These are phyloP conservation scores for Fistulinella prunicolor DNA, from an alignment of 768 basidiomycete species.

Conservation along the genomic window DNA sequence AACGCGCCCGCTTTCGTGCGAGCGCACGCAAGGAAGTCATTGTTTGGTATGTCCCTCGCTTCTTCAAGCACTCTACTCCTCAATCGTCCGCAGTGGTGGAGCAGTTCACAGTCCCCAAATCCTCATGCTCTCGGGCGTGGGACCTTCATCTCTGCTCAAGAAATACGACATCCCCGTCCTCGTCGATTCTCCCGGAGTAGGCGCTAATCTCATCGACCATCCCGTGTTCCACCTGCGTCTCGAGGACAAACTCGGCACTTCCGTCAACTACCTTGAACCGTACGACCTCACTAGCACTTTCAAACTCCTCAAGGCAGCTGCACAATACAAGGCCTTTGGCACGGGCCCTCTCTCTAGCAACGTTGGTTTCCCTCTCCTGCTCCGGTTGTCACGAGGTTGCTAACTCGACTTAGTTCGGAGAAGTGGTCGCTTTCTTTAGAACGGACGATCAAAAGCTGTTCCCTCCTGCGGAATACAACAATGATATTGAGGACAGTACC, in stretches of 20 bases:
- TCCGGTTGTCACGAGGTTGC: not conserved
- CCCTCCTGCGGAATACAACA: slow-evolving; percentile 27
- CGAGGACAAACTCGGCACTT: slow-evolving; percentile 47
- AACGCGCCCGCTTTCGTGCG: slow-evolving; percentile 46
- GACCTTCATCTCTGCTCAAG: slow-evolving; percentile 57
- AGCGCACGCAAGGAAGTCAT: slow-evolving; percentile 58
- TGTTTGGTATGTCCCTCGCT: slow-evolving; percentile 44
- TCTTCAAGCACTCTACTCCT: not conserved
- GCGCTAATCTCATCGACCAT: slow-evolving; percentile 72
- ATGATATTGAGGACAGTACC: slow-evolving; percentile 28
- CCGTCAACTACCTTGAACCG: slow-evolving; percentile 39
- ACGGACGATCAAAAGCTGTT: slow-evolving; percentile 32
- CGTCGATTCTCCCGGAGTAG: slow-evolving; percentile 70
- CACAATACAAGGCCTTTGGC: slow-evolving; percentile 43
- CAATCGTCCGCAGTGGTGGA: slow-evolving; percentile 43
- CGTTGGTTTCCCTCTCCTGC: slow-evolving; percentile 31
- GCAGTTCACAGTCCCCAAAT: slow-evolving; percentile 66
- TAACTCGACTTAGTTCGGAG: slow-evolving; percentile 23
- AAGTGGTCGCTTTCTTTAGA: slow-evolving; percentile 32
- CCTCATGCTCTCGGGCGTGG: slow-evolving; percentile 74
- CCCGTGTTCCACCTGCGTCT: slow-evolving; percentile 49
- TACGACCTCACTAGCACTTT: slow-evolving; percentile 14
- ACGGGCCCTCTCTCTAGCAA: slow-evolving; percentile 54
- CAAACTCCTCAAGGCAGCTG: slow-evolving; percentile 32
- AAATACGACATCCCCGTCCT: slow-evolving; percentile 52